phyloP scores from a whole-genome alignment of 139 green algal species.

The Edaphochlamys debaryana region DNA sequence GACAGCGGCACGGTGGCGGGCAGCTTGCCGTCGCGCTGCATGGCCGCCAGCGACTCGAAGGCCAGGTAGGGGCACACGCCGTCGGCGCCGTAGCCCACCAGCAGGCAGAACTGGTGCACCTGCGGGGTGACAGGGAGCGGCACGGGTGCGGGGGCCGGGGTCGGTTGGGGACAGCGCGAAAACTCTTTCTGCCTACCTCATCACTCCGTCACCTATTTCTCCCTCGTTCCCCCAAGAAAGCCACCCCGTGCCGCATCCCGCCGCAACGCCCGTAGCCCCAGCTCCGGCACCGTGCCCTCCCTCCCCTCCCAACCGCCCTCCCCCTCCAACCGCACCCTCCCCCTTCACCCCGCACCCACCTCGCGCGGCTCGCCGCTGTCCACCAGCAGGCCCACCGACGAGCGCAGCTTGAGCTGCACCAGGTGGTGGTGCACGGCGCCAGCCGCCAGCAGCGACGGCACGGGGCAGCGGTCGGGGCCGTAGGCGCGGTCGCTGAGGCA shows the following conservation, averaged over 20 bases:
- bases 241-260: too few species aligned
- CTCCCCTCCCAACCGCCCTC: too few species aligned
- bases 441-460: conserved; percentile 86
- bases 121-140: conserved; percentile 20
- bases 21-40: conserved; percentile 82
- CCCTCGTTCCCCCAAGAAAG: too few species aligned
- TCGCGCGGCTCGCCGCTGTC: conserved; percentile 81
- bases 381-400: conserved; percentile 78
- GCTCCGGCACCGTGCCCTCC: too few species aligned
- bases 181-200: too few species aligned
- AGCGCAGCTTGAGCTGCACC: conserved; percentile 66
- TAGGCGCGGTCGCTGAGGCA: conserved; percentile 81
- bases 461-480: conserved; percentile 69
- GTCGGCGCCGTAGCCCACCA: conserved; percentile 94
- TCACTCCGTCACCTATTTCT: too few species aligned
- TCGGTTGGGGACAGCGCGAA: too few species aligned
- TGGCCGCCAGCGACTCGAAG: conserved; percentile 82
- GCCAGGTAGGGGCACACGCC: conserved; percentile 96
- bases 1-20: conserved; percentile 52
- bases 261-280: too few species aligned
- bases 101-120: conserved; percentile 94
- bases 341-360: conserved; percentile 6
- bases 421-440: conserved; percentile 93
- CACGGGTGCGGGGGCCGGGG: neutral
- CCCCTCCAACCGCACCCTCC: too few species aligned